Conservation (phyloP, 345 rosid genomes). For the Ricinus communis region DNA sequence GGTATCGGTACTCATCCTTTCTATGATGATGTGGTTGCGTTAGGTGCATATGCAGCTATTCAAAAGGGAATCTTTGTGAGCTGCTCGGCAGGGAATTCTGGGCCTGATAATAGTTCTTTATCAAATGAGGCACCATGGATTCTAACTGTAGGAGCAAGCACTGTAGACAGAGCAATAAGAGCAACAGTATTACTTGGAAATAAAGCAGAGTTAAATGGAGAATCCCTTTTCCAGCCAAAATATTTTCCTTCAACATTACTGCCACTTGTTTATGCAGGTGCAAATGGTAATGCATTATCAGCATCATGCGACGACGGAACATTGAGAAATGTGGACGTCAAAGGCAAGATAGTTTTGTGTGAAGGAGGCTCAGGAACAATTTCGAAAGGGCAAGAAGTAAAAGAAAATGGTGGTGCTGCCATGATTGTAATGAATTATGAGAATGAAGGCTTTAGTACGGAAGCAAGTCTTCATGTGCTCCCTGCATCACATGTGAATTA, state of each 20-base stretch:
- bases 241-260: background rate
- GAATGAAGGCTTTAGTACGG: background rate
- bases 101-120: constrained; percentile 25
- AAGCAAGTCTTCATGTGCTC: background rate
- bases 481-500: constrained; percentile 21
- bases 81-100: constrained; percentile 38
- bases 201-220: background rate
- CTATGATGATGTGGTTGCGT: constrained; percentile 29
- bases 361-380: background rate
- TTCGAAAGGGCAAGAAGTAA: constrained; percentile 15
- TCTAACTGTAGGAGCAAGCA: constrained; percentile 39
- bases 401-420: constrained; percentile 17
- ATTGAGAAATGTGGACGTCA: constrained; percentile 1
- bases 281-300: background rate
- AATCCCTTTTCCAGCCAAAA: constrained; percentile 10
- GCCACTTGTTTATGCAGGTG: constrained; percentile 19
- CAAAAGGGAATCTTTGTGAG: constrained; percentile 36
- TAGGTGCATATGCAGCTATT: constrained; percentile 37
- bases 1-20: constrained; percentile 30
- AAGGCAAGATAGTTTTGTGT: constrained; percentile 13
- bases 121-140: constrained; percentile 43
- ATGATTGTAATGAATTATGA: constrained; percentile 17
- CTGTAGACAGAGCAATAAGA: constrained; percentile 29
- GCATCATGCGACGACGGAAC: constrained; percentile 7
- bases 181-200: constrained; percentile 41